phyloP scores from a whole-genome alignment of 352 stramenopile species.

The Heterotrichella gracilis region DNA sequence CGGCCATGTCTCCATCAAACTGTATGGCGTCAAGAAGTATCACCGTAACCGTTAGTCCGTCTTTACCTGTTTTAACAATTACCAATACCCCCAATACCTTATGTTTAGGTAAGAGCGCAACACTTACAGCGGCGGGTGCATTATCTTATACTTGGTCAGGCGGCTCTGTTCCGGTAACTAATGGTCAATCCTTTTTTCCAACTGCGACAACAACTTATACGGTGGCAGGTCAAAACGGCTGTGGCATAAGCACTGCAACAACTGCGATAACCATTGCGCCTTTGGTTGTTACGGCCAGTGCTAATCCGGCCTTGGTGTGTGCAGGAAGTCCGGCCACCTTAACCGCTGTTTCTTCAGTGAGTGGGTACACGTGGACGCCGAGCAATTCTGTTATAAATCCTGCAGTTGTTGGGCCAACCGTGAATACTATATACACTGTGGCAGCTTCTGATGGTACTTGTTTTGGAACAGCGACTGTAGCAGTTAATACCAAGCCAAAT shows the following conservation, averaged over 20 bases:
- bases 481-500: neutral
- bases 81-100: neutral
- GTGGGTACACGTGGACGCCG: neutral
- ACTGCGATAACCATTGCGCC: neutral
- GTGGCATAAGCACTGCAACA: neutral
- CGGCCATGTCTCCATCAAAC: neutral
- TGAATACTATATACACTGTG: too few relatives aligned
- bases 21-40: neutral
- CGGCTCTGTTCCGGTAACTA: neutral
- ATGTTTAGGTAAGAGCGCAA: neutral
- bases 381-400: too few relatives aligned
- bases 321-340: neutral
- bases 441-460: too few relatives aligned
- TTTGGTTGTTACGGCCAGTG: neutral
- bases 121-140: neutral
- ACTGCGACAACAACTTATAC: neutral
- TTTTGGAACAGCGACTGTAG: neutral
- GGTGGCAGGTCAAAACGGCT: neutral
- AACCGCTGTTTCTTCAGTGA: neutral
- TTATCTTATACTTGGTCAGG: neutral
- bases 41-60: neutral
- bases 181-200: neutral
- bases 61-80: neutral
- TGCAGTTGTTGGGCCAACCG: too few relatives aligned
- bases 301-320: neutral